phyloP scores from a whole-genome alignment of 2,329 filamentous ascomycete species.

The Thielaviopsis musarum region DNA sequence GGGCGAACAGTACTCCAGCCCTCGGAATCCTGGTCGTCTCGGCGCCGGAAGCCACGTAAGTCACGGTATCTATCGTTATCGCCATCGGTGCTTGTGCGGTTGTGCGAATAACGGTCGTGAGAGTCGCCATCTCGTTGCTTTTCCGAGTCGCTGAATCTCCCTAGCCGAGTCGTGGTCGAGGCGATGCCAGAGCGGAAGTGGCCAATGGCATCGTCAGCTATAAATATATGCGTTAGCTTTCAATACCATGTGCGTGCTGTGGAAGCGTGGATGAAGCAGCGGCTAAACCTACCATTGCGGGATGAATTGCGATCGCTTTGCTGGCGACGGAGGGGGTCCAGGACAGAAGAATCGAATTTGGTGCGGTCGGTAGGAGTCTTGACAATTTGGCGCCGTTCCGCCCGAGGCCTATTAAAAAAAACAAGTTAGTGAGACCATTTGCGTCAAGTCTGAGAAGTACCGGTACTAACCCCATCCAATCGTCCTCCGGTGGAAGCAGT shows the following conservation, averaged over 20 bases:
- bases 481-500: conserved; percentile 65
- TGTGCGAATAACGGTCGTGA: conserved; percentile 38
- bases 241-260: background rate
- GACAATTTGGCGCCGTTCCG: conserved; percentile 2
- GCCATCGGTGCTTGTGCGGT: conserved; percentile 31
- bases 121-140: conserved; percentile 30
- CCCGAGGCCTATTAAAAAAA: background rate
- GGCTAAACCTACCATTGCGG: background rate
- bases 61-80: conserved; percentile 32
- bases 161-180: conserved; percentile 2
- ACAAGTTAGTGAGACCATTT: background rate
- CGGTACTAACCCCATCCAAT: conserved; percentile 82
- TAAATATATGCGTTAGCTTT: background rate
- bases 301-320: conserved; percentile 4
- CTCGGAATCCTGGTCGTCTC: conserved; percentile 46
- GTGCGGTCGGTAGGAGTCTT: conserved; percentile 10
- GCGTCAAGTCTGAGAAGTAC: background rate
- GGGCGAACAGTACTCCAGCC: conserved; percentile 61
- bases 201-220: conserved; percentile 9
- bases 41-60: conserved; percentile 27
- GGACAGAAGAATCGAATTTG: conserved; percentile 15
- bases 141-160: conserved; percentile 4
- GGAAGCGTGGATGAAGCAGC: background rate
- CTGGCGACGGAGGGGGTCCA: conserved; percentile 7
- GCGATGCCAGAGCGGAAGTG: conserved; percentile 11